These are phyloP conservation scores for Penicillium sumatraense DNA, from an alignment of 2,329 filamentous ascomycete species.

Conservation along the genomic window DNA sequence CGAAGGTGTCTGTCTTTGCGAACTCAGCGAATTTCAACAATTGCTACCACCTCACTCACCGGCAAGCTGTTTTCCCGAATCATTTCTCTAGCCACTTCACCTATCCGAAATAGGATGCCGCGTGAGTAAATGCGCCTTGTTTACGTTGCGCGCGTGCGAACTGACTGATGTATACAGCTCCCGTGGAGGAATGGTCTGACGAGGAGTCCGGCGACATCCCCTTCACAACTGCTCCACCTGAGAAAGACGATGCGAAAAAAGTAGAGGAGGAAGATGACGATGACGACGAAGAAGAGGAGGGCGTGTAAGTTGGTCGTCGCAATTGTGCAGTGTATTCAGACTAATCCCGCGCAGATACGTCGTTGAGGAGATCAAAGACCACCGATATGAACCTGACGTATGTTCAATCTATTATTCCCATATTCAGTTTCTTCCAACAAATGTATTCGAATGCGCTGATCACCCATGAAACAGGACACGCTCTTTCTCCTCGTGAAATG, in stretches of 20 bases:
- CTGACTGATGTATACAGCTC: conserved; percentile 28
- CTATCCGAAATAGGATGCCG: conserved; percentile 39
- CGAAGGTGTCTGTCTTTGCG: no score
- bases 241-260: conserved; percentile 17
- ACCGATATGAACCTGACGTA: conserved; percentile 43
- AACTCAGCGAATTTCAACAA: neutral
- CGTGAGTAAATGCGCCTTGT: conserved; percentile 38
- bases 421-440: no score
- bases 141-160: conserved; percentile 13
- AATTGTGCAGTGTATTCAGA: neutral
- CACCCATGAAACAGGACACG: conserved; percentile 35
- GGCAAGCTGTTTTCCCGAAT: conserved; percentile 39
- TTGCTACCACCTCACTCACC: conserved; percentile 9
- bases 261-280: conserved; percentile 25
- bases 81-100: conserved; percentile 23
- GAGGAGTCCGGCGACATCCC: conserved; percentile 46
- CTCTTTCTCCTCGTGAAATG: conserved; percentile 52
- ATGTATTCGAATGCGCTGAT: conserved; percentile 20
- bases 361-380: conserved; percentile 46
- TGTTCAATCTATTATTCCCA: conserved; percentile 15
- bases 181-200: conserved; percentile 40
- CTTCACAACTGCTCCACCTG: conserved; percentile 35
- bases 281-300: conserved; percentile 32
- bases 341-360: conserved; percentile 40
- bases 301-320: conserved; percentile 33